phyloP scores from a whole-genome alignment of 768 basidiomycete genomes.

The Amanita pseudoporphyria region DNA sequence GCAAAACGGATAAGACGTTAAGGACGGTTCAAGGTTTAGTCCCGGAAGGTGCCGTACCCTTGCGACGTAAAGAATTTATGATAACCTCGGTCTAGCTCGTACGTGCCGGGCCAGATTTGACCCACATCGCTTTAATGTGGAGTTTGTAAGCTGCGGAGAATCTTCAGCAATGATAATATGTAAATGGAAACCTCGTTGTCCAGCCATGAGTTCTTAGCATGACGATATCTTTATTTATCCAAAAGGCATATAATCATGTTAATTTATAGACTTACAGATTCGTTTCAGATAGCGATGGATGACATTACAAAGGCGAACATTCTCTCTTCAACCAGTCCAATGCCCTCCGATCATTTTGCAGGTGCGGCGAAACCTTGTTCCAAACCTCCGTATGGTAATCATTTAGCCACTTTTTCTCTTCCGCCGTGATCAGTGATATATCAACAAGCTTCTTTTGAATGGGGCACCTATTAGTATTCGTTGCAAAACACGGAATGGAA shows the following conservation, averaged over 20 bases:
- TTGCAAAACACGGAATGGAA: not conserved
- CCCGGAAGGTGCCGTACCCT: too few relatives aligned
- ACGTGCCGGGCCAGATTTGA: too few relatives aligned
- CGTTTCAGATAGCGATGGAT: not conserved
- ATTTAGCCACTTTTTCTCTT: constrained; percentile 78
- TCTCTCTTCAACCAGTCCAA: constrained; percentile 56
- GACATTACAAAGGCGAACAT: constrained; percentile 30
- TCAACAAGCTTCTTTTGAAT: constrained; percentile 84
- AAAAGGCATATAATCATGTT: not conserved
- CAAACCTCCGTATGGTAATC: constrained; percentile 70
- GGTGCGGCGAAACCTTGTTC: constrained; percentile 63
- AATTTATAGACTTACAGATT: not conserved
- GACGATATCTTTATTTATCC: too few relatives aligned
- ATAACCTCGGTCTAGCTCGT: too few relatives aligned
- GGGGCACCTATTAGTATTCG: constrained; percentile 63
- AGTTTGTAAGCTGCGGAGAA: too few relatives aligned
- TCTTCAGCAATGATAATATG: too few relatives aligned
- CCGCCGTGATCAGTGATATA: constrained; percentile 40
- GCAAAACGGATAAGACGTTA: too few relatives aligned
- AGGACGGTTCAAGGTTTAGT: too few relatives aligned
- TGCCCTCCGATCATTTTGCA: constrained; percentile 52
- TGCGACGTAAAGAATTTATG: too few relatives aligned
- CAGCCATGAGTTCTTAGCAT: too few relatives aligned
- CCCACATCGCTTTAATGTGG: too few relatives aligned
- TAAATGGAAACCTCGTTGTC: too few relatives aligned